A percentile compares a stretch with the other conserved stretches of the same genome.
phyloP scores from a whole-genome alignment of 257 asterid species.

The Salvia miltiorrhiza region DNA sequence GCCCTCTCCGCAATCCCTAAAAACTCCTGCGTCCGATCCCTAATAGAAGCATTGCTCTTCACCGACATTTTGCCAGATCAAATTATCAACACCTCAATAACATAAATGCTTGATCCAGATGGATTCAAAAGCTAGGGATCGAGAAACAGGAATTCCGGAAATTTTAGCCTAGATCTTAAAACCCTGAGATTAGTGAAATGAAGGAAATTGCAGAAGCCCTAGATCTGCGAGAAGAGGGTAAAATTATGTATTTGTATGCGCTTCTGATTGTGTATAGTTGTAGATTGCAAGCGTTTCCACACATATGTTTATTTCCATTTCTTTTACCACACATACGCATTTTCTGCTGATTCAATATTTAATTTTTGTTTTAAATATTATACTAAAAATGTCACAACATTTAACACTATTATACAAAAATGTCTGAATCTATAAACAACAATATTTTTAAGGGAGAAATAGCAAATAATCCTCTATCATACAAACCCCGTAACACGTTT shows the following conservation, averaged over 20 bases:
- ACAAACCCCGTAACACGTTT: too few species aligned
- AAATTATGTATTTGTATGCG: neutral
- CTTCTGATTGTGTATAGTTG: neutral
- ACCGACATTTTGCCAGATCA: conserved; percentile 42
- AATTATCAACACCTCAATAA: conserved; percentile 16
- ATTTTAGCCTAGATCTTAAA: conserved; percentile 19
- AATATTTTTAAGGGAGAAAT: too few species aligned
- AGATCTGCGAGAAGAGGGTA: conserved; percentile 28
- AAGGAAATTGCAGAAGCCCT: conserved; percentile 33
- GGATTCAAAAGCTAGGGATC: conserved; percentile 3
- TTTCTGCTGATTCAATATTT: too few species aligned
- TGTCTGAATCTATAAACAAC: too few species aligned
- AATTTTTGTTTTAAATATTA: too few species aligned
- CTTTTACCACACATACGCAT: neutral
- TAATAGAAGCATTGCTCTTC: conserved; percentile 60
- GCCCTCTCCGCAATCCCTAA: conserved; percentile 60
- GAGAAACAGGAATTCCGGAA: conserved; percentile 1
- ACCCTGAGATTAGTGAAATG: conserved; percentile 18
- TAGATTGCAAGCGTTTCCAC: neutral
- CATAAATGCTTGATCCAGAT: conserved; percentile 3
- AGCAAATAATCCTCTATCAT: too few species aligned
- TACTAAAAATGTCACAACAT: too few species aligned
- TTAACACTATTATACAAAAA: too few species aligned
- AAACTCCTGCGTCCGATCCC: conserved; percentile 94
- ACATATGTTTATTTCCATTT: neutral